A percentile compares a stretch with the other conserved stretches of the same genome.
These are phyloP conservation scores for Zygosaccharomyces kombuchaensis DNA, from an alignment of 805 yeast genomes.

Conservation along the genomic window DNA sequence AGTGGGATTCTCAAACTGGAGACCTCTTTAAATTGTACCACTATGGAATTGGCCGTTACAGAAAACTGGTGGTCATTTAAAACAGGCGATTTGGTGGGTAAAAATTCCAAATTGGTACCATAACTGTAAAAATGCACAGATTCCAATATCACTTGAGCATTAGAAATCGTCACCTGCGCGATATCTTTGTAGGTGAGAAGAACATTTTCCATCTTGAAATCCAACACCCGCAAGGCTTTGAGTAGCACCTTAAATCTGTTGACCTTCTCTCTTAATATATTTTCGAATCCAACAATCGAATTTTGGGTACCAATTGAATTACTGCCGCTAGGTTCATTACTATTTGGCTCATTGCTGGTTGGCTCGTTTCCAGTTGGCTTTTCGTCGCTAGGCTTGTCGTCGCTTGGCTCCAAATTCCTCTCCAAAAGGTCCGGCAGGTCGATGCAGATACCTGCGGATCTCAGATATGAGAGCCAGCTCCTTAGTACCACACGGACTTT, in stretches of 20 bases:
- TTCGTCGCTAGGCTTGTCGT: background rate
- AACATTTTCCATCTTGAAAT: conserved; percentile 32
- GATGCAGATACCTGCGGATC: conserved; percentile 20
- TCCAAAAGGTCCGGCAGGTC: conserved; percentile 8
- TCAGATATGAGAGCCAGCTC: conserved; percentile 22
- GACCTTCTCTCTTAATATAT: background rate
- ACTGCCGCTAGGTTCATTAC: background rate
- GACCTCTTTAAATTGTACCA: conserved; percentile 16
- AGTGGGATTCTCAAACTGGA: conserved; percentile 30
- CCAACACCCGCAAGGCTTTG: conserved; percentile 23
- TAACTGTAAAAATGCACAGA: conserved; percentile 21
- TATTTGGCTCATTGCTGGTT: background rate
- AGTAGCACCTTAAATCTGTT: conserved; percentile 7
- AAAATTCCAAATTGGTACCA: conserved; percentile 19
- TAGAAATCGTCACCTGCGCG: conserved; percentile 23
- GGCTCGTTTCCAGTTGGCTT: background rate
- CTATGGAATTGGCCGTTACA: conserved; percentile 26
- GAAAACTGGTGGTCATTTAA: conserved; percentile 29
- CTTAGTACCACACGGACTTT: conserved; percentile 8
- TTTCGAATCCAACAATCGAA: conserved; percentile 3
- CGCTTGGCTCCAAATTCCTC: background rate
- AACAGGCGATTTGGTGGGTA: conserved; percentile 18
- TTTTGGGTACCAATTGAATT: background rate
- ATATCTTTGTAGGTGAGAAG: conserved; percentile 15
- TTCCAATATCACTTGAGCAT: conserved; percentile 26